Percentiles rank a stretch among this genome's conserved stretches.
These are phyloP conservation scores for Senna siamea DNA, from an alignment of 306 rosid genomes.

Conservation along the genomic window DNA sequence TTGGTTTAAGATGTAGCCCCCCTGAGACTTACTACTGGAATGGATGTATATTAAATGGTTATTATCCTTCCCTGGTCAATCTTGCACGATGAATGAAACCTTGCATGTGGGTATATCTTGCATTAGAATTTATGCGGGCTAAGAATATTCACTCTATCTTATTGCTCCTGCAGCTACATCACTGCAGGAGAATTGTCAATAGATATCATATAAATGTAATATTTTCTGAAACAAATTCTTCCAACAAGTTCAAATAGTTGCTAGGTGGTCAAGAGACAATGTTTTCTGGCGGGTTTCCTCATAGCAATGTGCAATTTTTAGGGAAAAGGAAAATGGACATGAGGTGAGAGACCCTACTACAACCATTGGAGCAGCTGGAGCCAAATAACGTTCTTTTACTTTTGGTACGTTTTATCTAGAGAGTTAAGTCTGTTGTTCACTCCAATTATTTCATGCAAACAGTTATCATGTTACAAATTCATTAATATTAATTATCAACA, in stretches of 20 bases:
- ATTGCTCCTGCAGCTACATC: neutral
- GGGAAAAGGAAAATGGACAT: slow-evolving; percentile 30
- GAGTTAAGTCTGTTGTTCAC: no score
- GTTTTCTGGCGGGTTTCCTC: neutral
- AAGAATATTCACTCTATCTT: neutral
- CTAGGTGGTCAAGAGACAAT: no score
- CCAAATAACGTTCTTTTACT: neutral
- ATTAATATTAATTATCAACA: no score
- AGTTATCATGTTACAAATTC: no score
- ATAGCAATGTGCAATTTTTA: slow-evolving; percentile 9
- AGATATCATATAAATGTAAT: no score
- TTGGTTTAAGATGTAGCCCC: neutral
- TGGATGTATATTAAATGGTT: neutral
- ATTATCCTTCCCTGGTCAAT: neutral
- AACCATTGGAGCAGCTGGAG: neutral
- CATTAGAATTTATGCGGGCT: neutral
- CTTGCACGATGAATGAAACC: neutral
- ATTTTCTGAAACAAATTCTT: neutral
- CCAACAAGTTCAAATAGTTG: neutral
- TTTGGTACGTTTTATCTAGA: no score
- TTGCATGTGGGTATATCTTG: neutral
- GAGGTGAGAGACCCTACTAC: neutral
- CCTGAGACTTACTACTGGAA: neutral
- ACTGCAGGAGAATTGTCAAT: neutral
- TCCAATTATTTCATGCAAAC: no score